phyloP scores from a whole-genome alignment of 2,329 filamentous ascomycete species.

The Tolypocladium capitatum region DNA sequence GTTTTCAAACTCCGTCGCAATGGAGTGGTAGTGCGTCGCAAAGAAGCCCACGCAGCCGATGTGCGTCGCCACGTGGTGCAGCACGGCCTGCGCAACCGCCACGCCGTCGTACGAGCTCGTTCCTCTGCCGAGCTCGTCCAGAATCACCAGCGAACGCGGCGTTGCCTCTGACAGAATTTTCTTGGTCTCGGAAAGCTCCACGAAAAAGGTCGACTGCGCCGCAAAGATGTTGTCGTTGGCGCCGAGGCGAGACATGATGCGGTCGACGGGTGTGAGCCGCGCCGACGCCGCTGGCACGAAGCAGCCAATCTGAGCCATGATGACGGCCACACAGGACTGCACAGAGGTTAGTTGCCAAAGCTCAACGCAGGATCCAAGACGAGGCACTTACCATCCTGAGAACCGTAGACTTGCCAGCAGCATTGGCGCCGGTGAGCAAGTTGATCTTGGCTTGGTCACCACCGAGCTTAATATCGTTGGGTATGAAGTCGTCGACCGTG shows the following conservation, averaged over 20 bases:
- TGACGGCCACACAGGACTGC: slow-evolving; percentile 85
- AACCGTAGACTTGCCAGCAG: slow-evolving; percentile 92
- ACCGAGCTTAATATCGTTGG: slow-evolving; percentile 82
- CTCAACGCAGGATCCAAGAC: neutral
- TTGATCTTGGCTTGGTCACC: slow-evolving; percentile 73
- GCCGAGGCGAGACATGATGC: slow-evolving; percentile 96
- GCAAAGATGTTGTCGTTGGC: slow-evolving; percentile 99
- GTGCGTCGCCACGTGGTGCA: slow-evolving; percentile 91
- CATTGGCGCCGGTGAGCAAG: slow-evolving; percentile 88
- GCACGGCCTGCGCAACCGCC: slow-evolving; percentile 86
- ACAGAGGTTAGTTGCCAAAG: neutral
- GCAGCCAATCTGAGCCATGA: slow-evolving; percentile 94
- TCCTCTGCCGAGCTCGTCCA: slow-evolving; percentile 90
- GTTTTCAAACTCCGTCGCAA: slow-evolving; percentile 77
- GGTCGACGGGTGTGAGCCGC: slow-evolving; percentile 77
- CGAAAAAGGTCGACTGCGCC: slow-evolving; percentile 94
- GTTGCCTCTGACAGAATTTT: slow-evolving; percentile 95
- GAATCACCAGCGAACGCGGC: slow-evolving; percentile 83
- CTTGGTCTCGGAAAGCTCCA: slow-evolving; percentile 93
- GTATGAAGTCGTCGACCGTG: slow-evolving; percentile 86
- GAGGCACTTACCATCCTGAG: slow-evolving; percentile 64
- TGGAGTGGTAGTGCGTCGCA: slow-evolving; percentile 90
- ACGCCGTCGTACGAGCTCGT: slow-evolving; percentile 95
- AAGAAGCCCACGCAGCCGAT: slow-evolving; percentile 94
- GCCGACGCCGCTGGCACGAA: slow-evolving; percentile 77